A percentile compares a stretch with the other conserved stretches of the same genome.
These are phyloP conservation scores for Irpex lacteus DNA, from an alignment of 1,284 basidiomycete genomes.

Conservation along the genomic window DNA sequence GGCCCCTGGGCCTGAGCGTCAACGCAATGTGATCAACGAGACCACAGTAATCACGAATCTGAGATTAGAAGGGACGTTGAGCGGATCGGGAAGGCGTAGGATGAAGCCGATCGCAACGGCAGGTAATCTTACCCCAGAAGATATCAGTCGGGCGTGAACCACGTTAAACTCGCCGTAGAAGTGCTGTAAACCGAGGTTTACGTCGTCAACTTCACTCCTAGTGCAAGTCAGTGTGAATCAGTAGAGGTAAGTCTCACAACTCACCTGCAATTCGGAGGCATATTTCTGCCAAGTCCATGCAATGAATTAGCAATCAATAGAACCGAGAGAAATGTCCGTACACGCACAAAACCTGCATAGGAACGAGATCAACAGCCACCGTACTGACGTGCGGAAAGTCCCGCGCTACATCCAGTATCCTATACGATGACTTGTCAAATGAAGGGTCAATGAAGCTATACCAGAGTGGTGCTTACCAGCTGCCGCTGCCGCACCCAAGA, in stretches of 20 bases:
- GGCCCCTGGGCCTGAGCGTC: conserved; percentile 66
- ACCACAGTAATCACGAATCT: conserved; percentile 67
- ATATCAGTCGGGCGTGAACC: conserved; percentile 66
- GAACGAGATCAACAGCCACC: conserved; percentile 75
- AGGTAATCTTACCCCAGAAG: conserved; percentile 48
- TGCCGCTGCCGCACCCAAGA: conserved; percentile 75
- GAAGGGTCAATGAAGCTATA: background rate
- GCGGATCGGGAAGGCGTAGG: conserved; percentile 12
- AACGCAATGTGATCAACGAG: conserved; percentile 67
- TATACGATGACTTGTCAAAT: conserved; percentile 27
- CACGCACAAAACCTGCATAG: conserved; percentile 68
- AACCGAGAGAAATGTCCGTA: background rate
- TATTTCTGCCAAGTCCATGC: conserved; percentile 36
- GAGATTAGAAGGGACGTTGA: conserved; percentile 13
- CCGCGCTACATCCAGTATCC: conserved; percentile 71
- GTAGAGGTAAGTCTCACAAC: conserved; percentile 8
- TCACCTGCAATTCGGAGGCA: conserved; percentile 71
- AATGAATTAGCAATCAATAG: conserved; percentile 8
- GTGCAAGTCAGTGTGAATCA: conserved; percentile 6
- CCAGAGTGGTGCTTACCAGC: conserved; percentile 48
- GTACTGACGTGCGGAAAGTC: conserved; percentile 68
- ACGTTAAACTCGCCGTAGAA: conserved; percentile 75
- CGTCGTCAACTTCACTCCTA: conserved; percentile 79
- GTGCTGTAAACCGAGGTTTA: conserved; percentile 78
- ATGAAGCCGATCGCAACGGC: conserved; percentile 8